Base-by-base conservation (phyloP, 169 alveolate species). In the Perkinsus marinus region DNA sequence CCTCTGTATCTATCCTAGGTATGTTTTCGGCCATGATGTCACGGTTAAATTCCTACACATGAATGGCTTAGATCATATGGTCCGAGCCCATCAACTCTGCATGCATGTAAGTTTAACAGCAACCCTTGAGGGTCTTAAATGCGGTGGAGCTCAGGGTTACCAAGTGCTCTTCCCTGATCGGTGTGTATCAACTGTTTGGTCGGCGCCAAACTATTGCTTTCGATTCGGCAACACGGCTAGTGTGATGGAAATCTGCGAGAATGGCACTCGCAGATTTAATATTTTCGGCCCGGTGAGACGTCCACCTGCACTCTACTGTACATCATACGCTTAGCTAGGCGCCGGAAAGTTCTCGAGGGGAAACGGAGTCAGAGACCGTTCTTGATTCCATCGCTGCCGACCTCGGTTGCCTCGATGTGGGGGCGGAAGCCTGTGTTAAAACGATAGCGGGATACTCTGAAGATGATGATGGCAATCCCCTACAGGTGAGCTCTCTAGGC, bases 161-260 rank as follows among this genome's bases (percentile, higher is more conserved):
- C 92, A 93, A 90, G 94, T 89, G 94, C 93, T 95, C 92, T 94
- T 94, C 95, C 95, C 96, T 90, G 95, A 92, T 22, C 93, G 91
- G 26, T 57, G 89, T 16, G 39, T 93, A 34, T 91, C 91, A 34
- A 98, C 99, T 3, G 97, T 98, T 13, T 98, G 97, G 95, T 96
- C 98, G 90, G 99, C 99, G 36, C 99, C 99, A 17, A 98, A 98
- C 95, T 98, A 98, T 94, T 98, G 99, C 91, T 98, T 97, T 94
- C 96, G 99, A 47, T 97, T 98, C 91, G 98, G 98, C 36, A 98
- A 98, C 93, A 97, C 95, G 68, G 99, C 99, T n/a, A 98, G 99
- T 0, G 93, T 98, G 26, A 95, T 98, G 97, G 97, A 97, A 91
- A 91, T 96, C 17, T 97, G 96, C 92, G 98, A 97, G 91, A 90